Evolutionary conservation across 768 basidiomycete species (phyloP).

Genomic region (Lentinula sp.): DNA sequence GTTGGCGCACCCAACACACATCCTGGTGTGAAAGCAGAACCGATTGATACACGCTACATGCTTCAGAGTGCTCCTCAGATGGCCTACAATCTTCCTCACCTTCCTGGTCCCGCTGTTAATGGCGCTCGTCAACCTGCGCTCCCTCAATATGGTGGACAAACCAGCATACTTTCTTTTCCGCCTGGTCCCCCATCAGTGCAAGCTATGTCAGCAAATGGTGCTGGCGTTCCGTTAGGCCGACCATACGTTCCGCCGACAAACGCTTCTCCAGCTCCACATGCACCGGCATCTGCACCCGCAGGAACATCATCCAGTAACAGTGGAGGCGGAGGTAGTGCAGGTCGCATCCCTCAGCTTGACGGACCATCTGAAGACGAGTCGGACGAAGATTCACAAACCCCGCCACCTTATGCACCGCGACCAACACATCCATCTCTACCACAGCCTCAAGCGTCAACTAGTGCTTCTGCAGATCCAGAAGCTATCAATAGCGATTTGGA

Average conservation of each 20-base stretch:
- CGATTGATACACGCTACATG: slow-evolving; percentile 64
- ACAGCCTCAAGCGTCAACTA: slow-evolving; percentile 40
- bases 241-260: slow-evolving; percentile 14
- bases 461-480: slow-evolving; percentile 52
- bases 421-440: slow-evolving; percentile 71
- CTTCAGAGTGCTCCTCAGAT: slow-evolving; percentile 33
- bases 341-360: slow-evolving; percentile 69
- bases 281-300: slow-evolving; percentile 7
- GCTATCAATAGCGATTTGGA: slow-evolving; percentile 96
- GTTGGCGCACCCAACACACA: slow-evolving; percentile 24
- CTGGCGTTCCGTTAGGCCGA: neutral
- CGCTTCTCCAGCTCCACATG: neutral
- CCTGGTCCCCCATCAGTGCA: slow-evolving; percentile 18
- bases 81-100: slow-evolving; percentile 51
- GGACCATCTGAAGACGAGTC: slow-evolving; percentile 63
- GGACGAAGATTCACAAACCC: slow-evolving; percentile 54
- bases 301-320: neutral
- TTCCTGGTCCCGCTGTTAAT: slow-evolving; percentile 62
- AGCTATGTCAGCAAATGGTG: neutral
- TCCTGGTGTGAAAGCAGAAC: slow-evolving; percentile 66
- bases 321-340: slow-evolving; percentile 5
- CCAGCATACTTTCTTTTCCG: slow-evolving; percentile 52
- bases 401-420: slow-evolving; percentile 72
- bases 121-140: slow-evolving; percentile 37
- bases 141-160: slow-evolving; percentile 52